phyloP scores from a whole-genome alignment of 768 basidiomycete genomes.

The Collybiopsis confluens region DNA sequence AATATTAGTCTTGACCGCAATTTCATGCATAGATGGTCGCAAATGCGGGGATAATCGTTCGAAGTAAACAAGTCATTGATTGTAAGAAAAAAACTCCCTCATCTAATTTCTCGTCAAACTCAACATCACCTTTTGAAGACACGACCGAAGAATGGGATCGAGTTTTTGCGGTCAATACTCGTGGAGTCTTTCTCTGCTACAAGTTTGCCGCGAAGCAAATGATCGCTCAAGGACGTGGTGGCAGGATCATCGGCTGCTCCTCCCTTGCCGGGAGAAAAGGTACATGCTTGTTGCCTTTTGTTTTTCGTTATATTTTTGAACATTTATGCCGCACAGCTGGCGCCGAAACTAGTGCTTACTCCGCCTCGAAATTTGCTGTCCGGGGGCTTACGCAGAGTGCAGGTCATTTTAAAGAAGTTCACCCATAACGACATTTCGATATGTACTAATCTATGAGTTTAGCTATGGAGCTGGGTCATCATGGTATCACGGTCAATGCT shows the following conservation, averaged over 20 bases:
- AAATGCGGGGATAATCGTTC: conserved; percentile 16
- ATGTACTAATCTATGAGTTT: not conserved
- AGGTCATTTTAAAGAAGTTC: conserved; percentile 23
- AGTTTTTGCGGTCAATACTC: conserved; percentile 22
- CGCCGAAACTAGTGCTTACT: conserved; percentile 19
- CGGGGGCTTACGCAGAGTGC: conserved; percentile 36
- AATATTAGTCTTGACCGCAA: not conserved
- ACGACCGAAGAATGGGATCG: conserved; percentile 18
- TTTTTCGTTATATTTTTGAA: not conserved
- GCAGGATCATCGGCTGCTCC: conserved; percentile 28
- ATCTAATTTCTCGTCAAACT: not conserved
- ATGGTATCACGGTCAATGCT: conserved; percentile 5
- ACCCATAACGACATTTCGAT: too few relatives aligned
- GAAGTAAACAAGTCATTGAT: not conserved
- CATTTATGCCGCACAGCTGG: not conserved
- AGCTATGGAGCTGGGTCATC: conserved; percentile 1
- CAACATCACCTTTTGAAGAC: not conserved
- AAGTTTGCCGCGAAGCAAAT: conserved; percentile 32
- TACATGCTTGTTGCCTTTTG: not conserved
- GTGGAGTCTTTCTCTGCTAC: conserved; percentile 29
- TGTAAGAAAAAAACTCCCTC: not conserved
- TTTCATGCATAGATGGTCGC: conserved; percentile 17
- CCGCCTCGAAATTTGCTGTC: conserved; percentile 34
- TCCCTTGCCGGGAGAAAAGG: conserved; percentile 10
- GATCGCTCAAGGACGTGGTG: conserved; percentile 30